Conservation (phyloP, 495 filamentous ascomycete genomes). For the Aspergillus sparsus region DNA sequence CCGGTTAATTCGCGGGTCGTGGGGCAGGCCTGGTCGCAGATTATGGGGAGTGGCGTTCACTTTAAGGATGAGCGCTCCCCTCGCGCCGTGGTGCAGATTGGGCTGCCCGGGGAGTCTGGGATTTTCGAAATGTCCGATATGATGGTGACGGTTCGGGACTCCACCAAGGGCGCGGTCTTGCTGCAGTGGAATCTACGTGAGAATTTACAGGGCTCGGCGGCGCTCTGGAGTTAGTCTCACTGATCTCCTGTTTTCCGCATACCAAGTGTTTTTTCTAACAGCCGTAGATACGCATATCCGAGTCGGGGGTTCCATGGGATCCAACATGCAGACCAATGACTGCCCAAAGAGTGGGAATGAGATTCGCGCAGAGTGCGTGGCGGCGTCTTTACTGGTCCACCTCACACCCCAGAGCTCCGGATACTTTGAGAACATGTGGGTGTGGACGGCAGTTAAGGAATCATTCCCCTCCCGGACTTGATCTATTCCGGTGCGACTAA, state of each 20-base stretch:
- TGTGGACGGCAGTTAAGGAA: conserved; percentile 63
- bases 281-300: conserved; percentile 72
- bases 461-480: no score
- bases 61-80: no score
- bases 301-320: conserved; percentile 67
- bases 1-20: no score
- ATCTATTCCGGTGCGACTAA: no score
- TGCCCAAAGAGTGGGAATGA: neutral
- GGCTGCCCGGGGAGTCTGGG: conserved; percentile 69
- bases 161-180: conserved; percentile 77
- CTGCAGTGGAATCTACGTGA: conserved; percentile 80
- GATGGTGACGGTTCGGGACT: conserved; percentile 68
- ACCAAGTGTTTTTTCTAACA: no score
- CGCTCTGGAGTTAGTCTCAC: conserved; percentile 66
- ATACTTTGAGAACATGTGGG: conserved; percentile 63
- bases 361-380: conserved; percentile 47
- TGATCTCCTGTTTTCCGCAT: no score
- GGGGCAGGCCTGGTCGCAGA: no score
- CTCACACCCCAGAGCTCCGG: conserved; percentile 46
- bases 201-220: conserved; percentile 60
- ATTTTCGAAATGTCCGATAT: conserved; percentile 76
- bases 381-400: conserved; percentile 59
- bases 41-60: no score
- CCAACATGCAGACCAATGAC: neutral
- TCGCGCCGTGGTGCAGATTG: conserved; percentile 76